Base-by-base conservation (phyloP, 805 yeast species). In the Teunomyces cretensis region DNA sequence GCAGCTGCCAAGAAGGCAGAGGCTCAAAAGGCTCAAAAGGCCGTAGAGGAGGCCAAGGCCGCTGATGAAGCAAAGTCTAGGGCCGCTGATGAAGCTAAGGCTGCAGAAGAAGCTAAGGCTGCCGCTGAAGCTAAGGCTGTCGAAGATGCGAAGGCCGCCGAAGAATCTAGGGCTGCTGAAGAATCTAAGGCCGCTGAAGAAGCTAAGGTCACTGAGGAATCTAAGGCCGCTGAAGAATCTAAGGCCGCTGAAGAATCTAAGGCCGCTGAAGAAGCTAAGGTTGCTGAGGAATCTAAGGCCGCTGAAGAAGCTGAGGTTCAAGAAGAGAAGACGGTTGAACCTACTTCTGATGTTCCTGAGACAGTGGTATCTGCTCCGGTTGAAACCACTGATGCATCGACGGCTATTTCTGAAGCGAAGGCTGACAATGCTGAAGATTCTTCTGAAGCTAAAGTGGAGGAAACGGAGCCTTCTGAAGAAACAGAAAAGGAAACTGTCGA, bases 391-490 rank as follows among this genome's bases (percentile, higher is more conserved):
- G 22, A 19, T 19, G 22, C 22, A 19, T 19, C 22, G 3, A 19
- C 22, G 3, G 22, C 6, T 19, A 19, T 19, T 12, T 42, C 64
- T 9, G 56, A 57, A 13, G 65, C 57, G 5, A 58, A 57, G 22
- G 52, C 61, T 17, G 44, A 41, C 33, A 19, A 19, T 19, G 22
- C 22, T 19, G 22, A 19, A 19, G 22, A 4, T 19, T 19, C 22
- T 22, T 13, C 33, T 28, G 57, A 54, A 37, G 47, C 58, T 16
- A 44, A 54, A 35, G 52, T 47, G 33, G 56, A 56, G 33, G 55
- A 57, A n/a, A 52, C 52, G 19, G 56, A 55, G 6, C 42, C 55
- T 17, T 41, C 48, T 22, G 57, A 45, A 7, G 58, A 53, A 33
- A 49, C 39, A 17, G 35, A 47, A 31, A 36, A 33, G 28, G 31